Percentiles rank a stretch among this genome's conserved stretches.
These are phyloP conservation scores for Cryphonectria japonica DNA, from an alignment of 2,329 filamentous ascomycete genomes.

Conservation along the genomic window DNA sequence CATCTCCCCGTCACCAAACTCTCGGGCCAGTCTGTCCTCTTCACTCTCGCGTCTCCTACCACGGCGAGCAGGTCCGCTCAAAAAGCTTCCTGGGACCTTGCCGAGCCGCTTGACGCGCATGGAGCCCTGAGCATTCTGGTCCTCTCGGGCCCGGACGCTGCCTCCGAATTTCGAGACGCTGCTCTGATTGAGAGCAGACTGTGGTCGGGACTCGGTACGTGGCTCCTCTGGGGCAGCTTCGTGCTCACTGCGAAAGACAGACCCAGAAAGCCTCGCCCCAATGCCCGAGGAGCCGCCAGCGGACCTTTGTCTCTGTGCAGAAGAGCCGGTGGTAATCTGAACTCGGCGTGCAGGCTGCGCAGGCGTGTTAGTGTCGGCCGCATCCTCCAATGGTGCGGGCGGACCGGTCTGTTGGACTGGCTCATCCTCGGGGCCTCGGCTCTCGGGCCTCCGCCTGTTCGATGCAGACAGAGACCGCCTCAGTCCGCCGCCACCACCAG, in stretches of 20 bases:
- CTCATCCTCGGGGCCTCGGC: conserved; percentile 38
- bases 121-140: conserved; percentile 69
- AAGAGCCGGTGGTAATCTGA: conserved; percentile 58
- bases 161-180: conserved; percentile 59
- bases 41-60: conserved; percentile 70
- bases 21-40: conserved; percentile 52
- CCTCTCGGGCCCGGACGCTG: conserved; percentile 61
- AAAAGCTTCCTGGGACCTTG: conserved; percentile 74
- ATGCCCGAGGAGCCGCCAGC: conserved; percentile 41
- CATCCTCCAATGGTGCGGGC: conserved; percentile 32
- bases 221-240: conserved; percentile 52
- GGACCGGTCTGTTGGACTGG: conserved; percentile 33
- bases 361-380: conserved; percentile 55
- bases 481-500: conserved; percentile 46
- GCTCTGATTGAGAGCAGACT: conserved; percentile 51
- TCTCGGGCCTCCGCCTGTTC: conserved; percentile 33
- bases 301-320: conserved; percentile 45
- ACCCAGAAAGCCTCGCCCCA: conserved; percentile 38
- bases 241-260: conserved; percentile 48
- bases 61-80: conserved; percentile 78
- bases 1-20: conserved; percentile 47
- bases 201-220: conserved; percentile 53
- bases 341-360: conserved; percentile 56
- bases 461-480: conserved; percentile 55
- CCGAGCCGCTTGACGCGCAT: conserved; percentile 78